Evolutionary conservation across 352 stramenopile species (phyloP).

Genomic region (Phytopythium sindhum): DNA sequence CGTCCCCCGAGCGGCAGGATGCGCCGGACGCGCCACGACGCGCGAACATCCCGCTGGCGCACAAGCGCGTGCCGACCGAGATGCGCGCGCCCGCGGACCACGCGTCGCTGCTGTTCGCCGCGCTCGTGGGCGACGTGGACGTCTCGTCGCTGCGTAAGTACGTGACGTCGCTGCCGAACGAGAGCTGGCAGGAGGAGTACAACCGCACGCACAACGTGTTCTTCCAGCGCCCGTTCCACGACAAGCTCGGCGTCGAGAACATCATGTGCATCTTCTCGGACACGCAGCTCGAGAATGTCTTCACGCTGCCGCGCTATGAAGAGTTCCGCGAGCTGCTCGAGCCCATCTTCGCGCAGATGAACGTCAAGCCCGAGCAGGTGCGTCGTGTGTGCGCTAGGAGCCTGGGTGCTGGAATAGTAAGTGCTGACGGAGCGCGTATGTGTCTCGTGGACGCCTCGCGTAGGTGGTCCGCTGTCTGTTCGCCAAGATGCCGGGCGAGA

Average conservation of each 20-base stretch:
- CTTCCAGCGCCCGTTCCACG: slow-evolving; percentile 90
- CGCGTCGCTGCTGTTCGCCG: slow-evolving; percentile 32
- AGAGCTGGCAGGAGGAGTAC: slow-evolving; percentile 42
- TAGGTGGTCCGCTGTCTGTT: slow-evolving; percentile 91
- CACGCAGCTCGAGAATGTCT: slow-evolving; percentile 92
- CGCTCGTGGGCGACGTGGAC: slow-evolving; percentile 41
- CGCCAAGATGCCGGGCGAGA: slow-evolving; percentile 89
- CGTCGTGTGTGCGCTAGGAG: no score
- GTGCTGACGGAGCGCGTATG: background rate
- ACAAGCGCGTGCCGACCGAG: slow-evolving; percentile 56
- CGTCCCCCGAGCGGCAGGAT: slow-evolving; percentile 18
- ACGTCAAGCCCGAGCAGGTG: slow-evolving; percentile 30
- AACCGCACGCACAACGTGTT: slow-evolving; percentile 75
- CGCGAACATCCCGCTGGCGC: slow-evolving; percentile 38
- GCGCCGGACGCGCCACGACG: slow-evolving; percentile 33
- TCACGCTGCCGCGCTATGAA: slow-evolving; percentile 89
- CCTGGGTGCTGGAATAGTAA: no score
- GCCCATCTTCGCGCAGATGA: slow-evolving; percentile 78
- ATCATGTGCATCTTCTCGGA: slow-evolving; percentile 96
- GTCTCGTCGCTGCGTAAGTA: slow-evolving; percentile 32
- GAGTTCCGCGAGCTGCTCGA: slow-evolving; percentile 33
- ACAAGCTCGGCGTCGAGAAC: slow-evolving; percentile 94
- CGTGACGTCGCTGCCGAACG: slow-evolving; percentile 28
- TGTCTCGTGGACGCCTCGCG: no score
- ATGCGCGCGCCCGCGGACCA: slow-evolving; percentile 40